phyloP scores from a whole-genome alignment of 208 protist genomes.

The Acanthamoeba quina region DNA sequence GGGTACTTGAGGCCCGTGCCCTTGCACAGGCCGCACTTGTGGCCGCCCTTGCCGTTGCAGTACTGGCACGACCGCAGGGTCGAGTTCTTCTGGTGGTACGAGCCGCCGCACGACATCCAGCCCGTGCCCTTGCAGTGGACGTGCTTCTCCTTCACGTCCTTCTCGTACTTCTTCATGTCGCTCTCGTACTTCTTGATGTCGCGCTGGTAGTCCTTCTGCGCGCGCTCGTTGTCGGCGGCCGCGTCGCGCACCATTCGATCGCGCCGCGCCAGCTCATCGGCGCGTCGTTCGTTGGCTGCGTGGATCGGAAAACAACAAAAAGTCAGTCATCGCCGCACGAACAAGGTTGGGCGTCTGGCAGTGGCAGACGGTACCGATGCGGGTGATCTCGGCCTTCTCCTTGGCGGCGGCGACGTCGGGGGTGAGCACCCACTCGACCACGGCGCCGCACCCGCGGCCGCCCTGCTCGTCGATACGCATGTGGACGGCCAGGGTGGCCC shows the following conservation, averaged over 20 bases:
- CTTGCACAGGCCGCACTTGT: background rate
- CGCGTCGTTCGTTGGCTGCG: background rate
- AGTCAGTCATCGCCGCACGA: background rate
- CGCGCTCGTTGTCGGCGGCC: background rate
- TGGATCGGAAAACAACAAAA: background rate
- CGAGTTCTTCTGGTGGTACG: background rate
- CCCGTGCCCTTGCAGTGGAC: background rate
- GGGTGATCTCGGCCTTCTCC: background rate
- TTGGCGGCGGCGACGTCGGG: slow-evolving; percentile 7
- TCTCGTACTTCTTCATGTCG: slow-evolving; percentile 25
- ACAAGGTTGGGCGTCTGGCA: background rate
- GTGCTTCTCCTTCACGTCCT: background rate
- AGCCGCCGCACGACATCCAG: background rate
- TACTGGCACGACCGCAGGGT: background rate
- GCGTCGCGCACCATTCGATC: background rate
- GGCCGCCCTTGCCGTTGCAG: slow-evolving; percentile 30
- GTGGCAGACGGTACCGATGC: background rate
- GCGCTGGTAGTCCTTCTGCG: background rate
- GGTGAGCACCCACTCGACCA: slow-evolving; percentile 8
- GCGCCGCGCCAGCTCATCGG: background rate
- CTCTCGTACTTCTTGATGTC: background rate
- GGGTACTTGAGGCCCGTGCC: slow-evolving; percentile 16
- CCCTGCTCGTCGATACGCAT: slow-evolving; percentile 6
- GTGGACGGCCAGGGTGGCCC: background rate
- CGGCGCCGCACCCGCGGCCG: background rate